Percentiles rank a stretch among this genome's conserved stretches.
These are phyloP conservation scores for Candida ipomoeae DNA, from an alignment of 805 yeast genomes.

Conservation along the genomic window DNA sequence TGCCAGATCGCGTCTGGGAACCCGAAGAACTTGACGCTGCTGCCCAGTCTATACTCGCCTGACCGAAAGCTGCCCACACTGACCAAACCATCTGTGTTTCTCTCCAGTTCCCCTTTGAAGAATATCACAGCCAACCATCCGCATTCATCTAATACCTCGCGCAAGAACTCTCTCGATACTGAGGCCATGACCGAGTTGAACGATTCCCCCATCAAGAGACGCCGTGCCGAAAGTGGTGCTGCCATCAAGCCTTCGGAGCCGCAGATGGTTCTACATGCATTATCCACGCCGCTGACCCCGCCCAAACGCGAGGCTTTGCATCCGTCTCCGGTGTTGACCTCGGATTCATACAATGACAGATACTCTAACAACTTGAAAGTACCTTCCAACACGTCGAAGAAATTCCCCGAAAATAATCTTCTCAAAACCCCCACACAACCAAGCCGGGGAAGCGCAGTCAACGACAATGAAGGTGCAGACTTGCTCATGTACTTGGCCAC, in stretches of 20 bases:
- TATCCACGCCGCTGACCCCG: conserved; percentile 27
- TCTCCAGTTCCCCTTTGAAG: conserved; percentile 35
- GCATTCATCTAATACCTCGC: conserved; percentile 4
- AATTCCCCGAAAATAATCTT: conserved; percentile 5
- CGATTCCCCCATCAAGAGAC: conserved; percentile 35
- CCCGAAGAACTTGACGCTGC: conserved; percentile 20
- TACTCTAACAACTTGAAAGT: conserved; percentile 12
- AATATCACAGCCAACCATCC: conserved; percentile 13
- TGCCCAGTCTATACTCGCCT: conserved; percentile 37
- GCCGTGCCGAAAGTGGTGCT: conserved; percentile 14
- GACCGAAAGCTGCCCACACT: conserved; percentile 39
- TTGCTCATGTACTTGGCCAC: conserved; percentile 77
- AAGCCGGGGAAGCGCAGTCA: conserved; percentile 19
- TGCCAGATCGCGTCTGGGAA: conserved; percentile 23
- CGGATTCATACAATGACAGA: conserved; percentile 5
- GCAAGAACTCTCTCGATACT: conserved; percentile 9
- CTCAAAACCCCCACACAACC: conserved; percentile 39
- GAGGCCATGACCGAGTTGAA: conserved; percentile 11
- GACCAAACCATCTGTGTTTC: conserved; percentile 31
- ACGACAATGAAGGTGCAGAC: conserved; percentile 71
- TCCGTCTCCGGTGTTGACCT: conserved; percentile 27
- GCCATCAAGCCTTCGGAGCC: conserved; percentile 15
- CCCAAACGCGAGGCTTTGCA: conserved; percentile 21
- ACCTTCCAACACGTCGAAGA: conserved; percentile 28
- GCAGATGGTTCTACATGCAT: conserved; percentile 30